Evolutionary conservation across 495 filamentous ascomycete species (phyloP).

Genomic region (Xylaria bambusicola): DNA sequence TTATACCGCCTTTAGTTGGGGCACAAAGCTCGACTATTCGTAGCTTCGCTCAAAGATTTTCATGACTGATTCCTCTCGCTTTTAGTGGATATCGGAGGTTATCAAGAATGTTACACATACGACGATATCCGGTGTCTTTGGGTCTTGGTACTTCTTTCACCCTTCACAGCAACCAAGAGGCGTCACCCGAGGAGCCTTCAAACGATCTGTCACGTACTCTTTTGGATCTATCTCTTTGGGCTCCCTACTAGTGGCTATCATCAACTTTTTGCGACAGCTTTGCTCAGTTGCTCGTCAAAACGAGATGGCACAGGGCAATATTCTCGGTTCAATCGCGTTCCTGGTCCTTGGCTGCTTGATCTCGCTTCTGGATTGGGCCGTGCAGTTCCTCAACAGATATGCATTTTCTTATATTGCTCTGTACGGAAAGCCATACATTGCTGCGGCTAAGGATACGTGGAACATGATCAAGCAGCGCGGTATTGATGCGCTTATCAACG

Average conservation of each 20-base stretch:
- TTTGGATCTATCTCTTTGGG: conserved; percentile 90
- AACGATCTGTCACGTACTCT: conserved; percentile 79
- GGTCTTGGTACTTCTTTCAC: conserved; percentile 86
- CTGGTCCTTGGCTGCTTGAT: conserved; percentile 77
- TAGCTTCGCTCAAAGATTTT: not conserved
- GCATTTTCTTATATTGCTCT: conserved; percentile 91
- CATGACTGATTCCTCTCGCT: conserved; percentile 20
- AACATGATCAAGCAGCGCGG: conserved; percentile 88
- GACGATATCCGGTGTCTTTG: conserved; percentile 85
- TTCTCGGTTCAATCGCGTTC: conserved; percentile 64
- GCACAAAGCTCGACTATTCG: not conserved
- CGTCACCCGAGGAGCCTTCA: conserved; percentile 76
- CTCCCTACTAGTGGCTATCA: conserved; percentile 81
- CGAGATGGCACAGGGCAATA: conserved; percentile 66
- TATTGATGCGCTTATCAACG: conserved; percentile 84
- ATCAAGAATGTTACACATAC: conserved; percentile 90
- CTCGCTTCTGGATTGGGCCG: conserved; percentile 77
- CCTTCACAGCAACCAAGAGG: conserved; percentile 65
- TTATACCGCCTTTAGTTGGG: no score
- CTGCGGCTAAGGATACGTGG: conserved; percentile 86
- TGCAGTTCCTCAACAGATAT: conserved; percentile 78
- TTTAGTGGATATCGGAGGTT: conserved; percentile 90
- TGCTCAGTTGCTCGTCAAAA: conserved; percentile 71
- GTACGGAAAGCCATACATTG: conserved; percentile 84
- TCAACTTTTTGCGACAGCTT: conserved; percentile 78